These are phyloP conservation scores for Pythium aristosporum DNA, from an alignment of 352 stramenopile species.

Conservation along the genomic window DNA sequence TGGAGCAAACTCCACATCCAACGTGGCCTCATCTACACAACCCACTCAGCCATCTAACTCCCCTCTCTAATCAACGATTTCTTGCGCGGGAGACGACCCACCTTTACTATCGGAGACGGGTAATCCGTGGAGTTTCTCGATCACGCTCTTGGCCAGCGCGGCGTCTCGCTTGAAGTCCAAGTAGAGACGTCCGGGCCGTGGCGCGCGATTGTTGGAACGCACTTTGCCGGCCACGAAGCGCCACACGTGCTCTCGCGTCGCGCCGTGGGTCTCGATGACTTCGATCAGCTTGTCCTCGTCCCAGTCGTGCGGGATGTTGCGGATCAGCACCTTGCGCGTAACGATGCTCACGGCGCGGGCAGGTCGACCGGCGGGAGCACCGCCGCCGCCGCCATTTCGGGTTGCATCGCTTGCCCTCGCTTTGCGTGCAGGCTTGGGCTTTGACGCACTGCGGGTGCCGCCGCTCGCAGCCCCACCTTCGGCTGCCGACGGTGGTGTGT, in stretches of 20 bases:
- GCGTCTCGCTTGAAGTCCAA: constrained; percentile 72
- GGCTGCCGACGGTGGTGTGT: not conserved
- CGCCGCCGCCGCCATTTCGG: constrained; percentile 17
- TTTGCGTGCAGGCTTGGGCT: constrained; percentile 15
- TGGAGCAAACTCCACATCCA: constrained; percentile 74
- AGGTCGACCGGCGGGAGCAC: constrained; percentile 26
- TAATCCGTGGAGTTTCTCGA: constrained; percentile 54
- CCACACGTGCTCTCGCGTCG: constrained; percentile 46
- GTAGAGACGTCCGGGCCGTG: constrained; percentile 57
- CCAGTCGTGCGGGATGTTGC: constrained; percentile 56
- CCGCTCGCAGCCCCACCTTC: not conserved
- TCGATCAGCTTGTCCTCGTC: constrained; percentile 37
- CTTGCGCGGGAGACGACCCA: not conserved
- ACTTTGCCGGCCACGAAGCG: constrained; percentile 60
- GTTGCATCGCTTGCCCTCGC: constrained; percentile 7
- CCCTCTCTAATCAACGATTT: not conserved
- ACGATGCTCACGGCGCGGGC: constrained; percentile 35
- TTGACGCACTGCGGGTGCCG: not conserved
- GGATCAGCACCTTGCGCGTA: constrained; percentile 67
- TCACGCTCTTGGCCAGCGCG: constrained; percentile 47
- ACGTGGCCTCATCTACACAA: constrained; percentile 11
- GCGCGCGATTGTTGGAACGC: constrained; percentile 52
- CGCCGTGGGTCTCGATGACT: constrained; percentile 41
- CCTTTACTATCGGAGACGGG: constrained; percentile 37
- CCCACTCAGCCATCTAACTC: not conserved